Base-by-base conservation (phyloP, 345 rosid genomes). In the Mallotus nudiflorus region DNA sequence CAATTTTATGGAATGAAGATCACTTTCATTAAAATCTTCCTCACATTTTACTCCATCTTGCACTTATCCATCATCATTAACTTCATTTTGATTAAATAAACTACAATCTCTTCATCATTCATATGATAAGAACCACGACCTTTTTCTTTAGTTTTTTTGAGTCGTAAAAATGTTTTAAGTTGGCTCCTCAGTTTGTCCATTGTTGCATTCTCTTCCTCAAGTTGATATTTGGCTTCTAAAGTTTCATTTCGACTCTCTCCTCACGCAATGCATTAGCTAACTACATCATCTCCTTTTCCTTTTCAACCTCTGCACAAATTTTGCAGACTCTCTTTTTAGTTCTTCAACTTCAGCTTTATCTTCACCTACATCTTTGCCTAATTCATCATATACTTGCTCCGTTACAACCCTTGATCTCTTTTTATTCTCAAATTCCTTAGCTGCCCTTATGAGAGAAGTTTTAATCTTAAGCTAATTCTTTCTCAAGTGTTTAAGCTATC, bases 341-440 rank as follows among this genome's bases (percentile, higher is more conserved):
- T 85, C 95, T 72, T 89, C 90, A 45, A 74, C 86, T 80, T 84
- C 90, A 66, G 83, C 85, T 79, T 87, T 79, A 77, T 85, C 93
- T 66, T 77, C 87, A 63, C 76, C 83, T 8, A 90, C 69, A 75
- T 85, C 90, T 73, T 85, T 81, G 44, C 90, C 93, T 73, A 95
- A 73, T 51, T 95, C 91, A 73, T 92, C 92, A 62, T 90, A 92
- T 8, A 92, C 96, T 80, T 90, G 88, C 82, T 92, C 96, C 50
- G 90, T 81, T 68, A 85, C 84, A 46, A 78, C 87, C 70, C 97
- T 87, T 9, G 85, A 86, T 84, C 84, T 85, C 86, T 92, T 92
- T 86, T 95, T 97, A 42, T 71, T 84, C 80, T 89, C 97, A 7
- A 88, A 89, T 70, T 95, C 96, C 80, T 92, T 88, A 72, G 86